These are phyloP conservation scores for Dalbergia cultrata DNA, from an alignment of 306 rosid species.

Conservation along the genomic window DNA sequence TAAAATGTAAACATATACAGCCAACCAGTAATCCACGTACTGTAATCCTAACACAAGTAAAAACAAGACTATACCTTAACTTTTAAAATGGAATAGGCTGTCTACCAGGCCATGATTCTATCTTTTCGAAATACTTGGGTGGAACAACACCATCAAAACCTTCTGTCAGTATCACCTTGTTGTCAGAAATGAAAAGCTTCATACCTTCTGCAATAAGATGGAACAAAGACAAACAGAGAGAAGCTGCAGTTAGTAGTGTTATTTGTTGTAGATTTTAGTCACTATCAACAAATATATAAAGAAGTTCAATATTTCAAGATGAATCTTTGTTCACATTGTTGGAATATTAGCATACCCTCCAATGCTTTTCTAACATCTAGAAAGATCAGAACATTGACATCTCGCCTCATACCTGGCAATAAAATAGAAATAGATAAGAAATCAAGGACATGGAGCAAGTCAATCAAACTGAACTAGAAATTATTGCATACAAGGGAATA, in stretches of 20 bases:
- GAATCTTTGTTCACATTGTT: slow-evolving; percentile 4
- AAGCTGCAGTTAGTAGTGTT: slow-evolving; percentile 11
- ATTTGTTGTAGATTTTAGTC: not conserved
- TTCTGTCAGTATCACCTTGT: slow-evolving; percentile 87
- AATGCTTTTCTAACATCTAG: slow-evolving; percentile 81
- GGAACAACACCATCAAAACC: slow-evolving; percentile 87
- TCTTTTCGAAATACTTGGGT: slow-evolving; percentile 72
- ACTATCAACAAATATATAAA: not conserved
- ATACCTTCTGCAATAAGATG: slow-evolving; percentile 72
- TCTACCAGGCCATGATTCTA: slow-evolving; percentile 85
- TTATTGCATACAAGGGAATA: slow-evolving; percentile 13
- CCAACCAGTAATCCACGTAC: not conserved
- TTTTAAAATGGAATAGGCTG: slow-evolving; percentile 60
- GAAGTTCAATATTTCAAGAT: slow-evolving; percentile 21
- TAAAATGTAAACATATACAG: too few species aligned
- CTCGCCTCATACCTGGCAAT: slow-evolving; percentile 78
- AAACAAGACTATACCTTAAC: not conserved
- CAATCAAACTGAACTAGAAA: not conserved
- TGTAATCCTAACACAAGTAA: slow-evolving; percentile 7
- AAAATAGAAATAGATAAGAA: not conserved
- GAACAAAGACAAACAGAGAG: not conserved
- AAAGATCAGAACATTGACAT: slow-evolving; percentile 78
- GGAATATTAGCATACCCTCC: slow-evolving; percentile 62
- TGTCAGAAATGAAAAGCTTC: slow-evolving; percentile 92
- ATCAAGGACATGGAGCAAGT: slow-evolving; percentile 6